These are phyloP conservation scores for Coemansia sp. DNA, from an alignment of 192 early-diverging fungal genomes.

Conservation along the genomic window DNA sequence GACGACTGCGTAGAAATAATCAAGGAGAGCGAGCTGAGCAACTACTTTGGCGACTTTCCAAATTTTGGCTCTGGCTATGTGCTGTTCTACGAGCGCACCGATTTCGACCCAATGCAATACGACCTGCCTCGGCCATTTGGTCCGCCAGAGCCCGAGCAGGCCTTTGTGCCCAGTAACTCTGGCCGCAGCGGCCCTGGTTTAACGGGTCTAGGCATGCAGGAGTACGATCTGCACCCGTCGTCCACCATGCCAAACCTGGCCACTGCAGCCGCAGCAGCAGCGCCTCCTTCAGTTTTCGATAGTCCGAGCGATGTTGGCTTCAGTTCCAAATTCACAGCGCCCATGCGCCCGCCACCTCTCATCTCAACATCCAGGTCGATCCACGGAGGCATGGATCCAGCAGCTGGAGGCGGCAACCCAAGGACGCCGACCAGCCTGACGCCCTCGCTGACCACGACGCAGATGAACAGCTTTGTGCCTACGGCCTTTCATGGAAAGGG, in stretches of 20 bases:
- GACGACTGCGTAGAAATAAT: conserved; percentile 93
- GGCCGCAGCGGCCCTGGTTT: background rate
- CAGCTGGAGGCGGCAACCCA: conserved; percentile 1
- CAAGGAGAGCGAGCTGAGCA: conserved; percentile 73
- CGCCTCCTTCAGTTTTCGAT: background rate
- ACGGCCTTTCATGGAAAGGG: background rate
- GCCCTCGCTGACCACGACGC: conserved; percentile 16
- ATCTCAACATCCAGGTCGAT: conserved; percentile 39
- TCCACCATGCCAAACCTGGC: conserved; percentile 38
- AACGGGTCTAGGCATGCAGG: background rate
- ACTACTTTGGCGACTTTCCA: conserved; percentile 80
- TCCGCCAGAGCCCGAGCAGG: background rate
- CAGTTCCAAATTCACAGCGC: conserved; percentile 24
- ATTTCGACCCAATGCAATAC: conserved; percentile 48
- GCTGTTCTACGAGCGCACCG: conserved; percentile 71
- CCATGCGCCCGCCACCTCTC: conserved; percentile 48
- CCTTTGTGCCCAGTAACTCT: background rate
- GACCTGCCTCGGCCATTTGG: conserved; percentile 35
- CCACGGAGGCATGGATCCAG: conserved; percentile 15
- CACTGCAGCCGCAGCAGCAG: background rate
- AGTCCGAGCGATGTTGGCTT: background rate
- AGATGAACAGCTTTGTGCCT: conserved; percentile 10
- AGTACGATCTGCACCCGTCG: conserved; percentile 18
- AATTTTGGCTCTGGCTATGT: conserved; percentile 79
- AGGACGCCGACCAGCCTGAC: conserved; percentile 18